Percentiles rank a stretch among this genome's conserved stretches.
Conservation (phyloP, 163 green algal species). For the Volvox carteri region DNA sequence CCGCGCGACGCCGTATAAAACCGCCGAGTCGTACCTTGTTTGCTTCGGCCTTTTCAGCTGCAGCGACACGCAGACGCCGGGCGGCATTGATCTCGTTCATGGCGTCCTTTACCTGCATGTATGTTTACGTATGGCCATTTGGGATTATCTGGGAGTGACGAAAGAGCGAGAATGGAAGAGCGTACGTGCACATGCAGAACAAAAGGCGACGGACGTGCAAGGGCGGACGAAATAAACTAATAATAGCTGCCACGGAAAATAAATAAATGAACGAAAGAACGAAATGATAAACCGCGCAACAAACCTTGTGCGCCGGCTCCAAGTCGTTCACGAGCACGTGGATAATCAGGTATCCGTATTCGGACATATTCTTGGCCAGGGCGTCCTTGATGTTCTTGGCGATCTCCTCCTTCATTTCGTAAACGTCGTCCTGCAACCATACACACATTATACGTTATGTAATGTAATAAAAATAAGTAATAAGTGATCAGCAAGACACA, state of each 20-base stretch:
- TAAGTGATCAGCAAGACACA: too few species aligned
- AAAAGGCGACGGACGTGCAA: too few species aligned
- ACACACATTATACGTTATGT: neutral
- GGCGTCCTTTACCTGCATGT: conserved; percentile 69
- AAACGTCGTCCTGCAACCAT: conserved; percentile 64
- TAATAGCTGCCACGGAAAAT: too few species aligned
- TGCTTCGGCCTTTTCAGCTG: conserved; percentile 92
- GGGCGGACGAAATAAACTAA: too few species aligned
- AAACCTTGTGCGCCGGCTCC: conserved; percentile 18
- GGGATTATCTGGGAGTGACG: too few species aligned
- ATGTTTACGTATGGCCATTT: neutral
- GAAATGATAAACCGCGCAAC: too few species aligned
- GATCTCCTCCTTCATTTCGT: conserved; percentile 85
- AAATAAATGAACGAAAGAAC: too few species aligned
- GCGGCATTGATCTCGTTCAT: conserved; percentile 99
- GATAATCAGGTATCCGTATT: conserved; percentile 41
- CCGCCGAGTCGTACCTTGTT: conserved; percentile 94
- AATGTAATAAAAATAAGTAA: too few species aligned
- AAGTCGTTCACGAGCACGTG: conserved; percentile 66
- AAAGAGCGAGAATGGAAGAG: too few species aligned
- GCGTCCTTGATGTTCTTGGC: conserved; percentile 71
- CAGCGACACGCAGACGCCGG: conserved; percentile 83
- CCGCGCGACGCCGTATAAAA: too few species aligned
- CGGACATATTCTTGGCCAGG: conserved; percentile 74
- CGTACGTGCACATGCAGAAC: too few species aligned